A percentile compares a stretch with the other conserved stretches of the same genome.
Evolutionary conservation across 1,284 basidiomycete genomes (phyloP).

Genomic region (Peniophora sp.): DNA sequence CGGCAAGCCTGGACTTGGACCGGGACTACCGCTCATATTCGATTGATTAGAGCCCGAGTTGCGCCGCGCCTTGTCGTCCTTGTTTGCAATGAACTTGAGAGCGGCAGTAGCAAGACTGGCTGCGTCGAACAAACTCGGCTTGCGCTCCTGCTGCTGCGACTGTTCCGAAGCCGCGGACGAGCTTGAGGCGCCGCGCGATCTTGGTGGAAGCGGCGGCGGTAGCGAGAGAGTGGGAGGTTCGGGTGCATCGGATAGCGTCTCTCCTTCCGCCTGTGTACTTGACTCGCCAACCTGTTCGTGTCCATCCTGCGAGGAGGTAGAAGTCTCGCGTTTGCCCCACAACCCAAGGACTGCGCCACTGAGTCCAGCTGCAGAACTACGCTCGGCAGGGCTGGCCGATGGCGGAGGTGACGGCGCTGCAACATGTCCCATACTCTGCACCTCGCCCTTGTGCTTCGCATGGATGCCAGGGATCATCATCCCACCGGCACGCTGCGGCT

Average conservation of each 20-base stretch:
- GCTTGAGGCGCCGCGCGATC: background rate
- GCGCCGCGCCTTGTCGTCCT: slow-evolving; percentile 28
- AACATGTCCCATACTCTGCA: slow-evolving; percentile 71
- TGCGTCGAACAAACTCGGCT: slow-evolving; percentile 6
- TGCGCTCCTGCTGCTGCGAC: background rate
- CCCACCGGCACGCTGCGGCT: slow-evolving; percentile 59
- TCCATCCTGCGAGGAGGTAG: slow-evolving; percentile 8
- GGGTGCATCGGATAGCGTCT: slow-evolving; percentile 9
- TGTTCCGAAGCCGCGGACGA: background rate
- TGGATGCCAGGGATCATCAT: slow-evolving; percentile 81
- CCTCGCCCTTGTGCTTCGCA: slow-evolving; percentile 67
- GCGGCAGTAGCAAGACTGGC: slow-evolving; percentile 39
- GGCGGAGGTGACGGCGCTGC: slow-evolving; percentile 35
- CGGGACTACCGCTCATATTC: no score
- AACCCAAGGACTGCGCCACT: no score
- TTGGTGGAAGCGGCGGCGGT: slow-evolving; percentile 9
- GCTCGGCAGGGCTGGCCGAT: slow-evolving; percentile 12
- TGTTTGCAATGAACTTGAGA: slow-evolving; percentile 46
- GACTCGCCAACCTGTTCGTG: slow-evolving; percentile 20
- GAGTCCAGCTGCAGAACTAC: no score
- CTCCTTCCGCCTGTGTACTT: slow-evolving; percentile 26
- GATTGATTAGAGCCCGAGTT: no score
- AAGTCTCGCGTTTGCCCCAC: background rate
- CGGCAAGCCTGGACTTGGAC: no score
- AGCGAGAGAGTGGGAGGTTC: slow-evolving; percentile 5